Percentiles rank a stretch among this genome's conserved stretches.
Conservation (phyloP, 108 stramenopile genomes). For the Halocafeteria seosinensis region DNA sequence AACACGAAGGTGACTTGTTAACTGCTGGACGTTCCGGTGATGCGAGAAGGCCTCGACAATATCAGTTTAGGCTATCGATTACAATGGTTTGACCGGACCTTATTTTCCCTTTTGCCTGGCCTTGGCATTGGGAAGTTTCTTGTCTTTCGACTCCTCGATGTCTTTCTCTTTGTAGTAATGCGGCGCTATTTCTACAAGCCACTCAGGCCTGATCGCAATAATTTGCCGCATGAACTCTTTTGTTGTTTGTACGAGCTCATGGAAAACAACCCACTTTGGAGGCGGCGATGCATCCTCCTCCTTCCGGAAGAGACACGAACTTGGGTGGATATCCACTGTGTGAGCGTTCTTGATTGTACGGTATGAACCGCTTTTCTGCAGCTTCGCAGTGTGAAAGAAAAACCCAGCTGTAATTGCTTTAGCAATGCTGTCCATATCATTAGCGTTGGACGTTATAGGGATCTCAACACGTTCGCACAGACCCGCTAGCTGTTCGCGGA, state of each 20-base stretch:
- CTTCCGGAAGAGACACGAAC: constrained; percentile 56
- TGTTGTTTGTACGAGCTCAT: constrained; percentile 86
- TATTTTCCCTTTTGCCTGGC: background rate
- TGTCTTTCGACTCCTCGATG: constrained; percentile 27
- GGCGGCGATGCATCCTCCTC: constrained; percentile 57
- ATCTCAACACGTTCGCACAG: constrained; percentile 95
- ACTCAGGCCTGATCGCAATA: constrained; percentile 70
- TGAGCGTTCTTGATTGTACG: constrained; percentile 81
- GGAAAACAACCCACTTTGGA: constrained; percentile 74
- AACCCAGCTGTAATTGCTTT: constrained; percentile 88
- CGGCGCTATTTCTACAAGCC: constrained; percentile 90
- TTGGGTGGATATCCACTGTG: constrained; percentile 89
- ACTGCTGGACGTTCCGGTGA: too few species aligned
- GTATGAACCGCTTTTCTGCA: constrained; percentile 70
- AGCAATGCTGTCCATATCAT: constrained; percentile 54
- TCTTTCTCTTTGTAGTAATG: constrained; percentile 84
- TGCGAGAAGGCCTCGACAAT: too few species aligned
- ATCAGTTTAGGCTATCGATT: too few species aligned
- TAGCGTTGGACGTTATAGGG: constrained; percentile 47
- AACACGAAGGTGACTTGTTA: too few species aligned
- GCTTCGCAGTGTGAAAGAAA: constrained; percentile 85
- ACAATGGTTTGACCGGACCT: background rate
- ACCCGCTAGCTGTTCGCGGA: constrained; percentile 88
- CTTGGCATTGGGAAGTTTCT: background rate
- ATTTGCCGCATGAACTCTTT: constrained; percentile 96